Percentiles rank a stretch among this genome's conserved stretches.
phyloP scores from a whole-genome alignment of 768 basidiomycete species.

The Boletus rex-veris region DNA sequence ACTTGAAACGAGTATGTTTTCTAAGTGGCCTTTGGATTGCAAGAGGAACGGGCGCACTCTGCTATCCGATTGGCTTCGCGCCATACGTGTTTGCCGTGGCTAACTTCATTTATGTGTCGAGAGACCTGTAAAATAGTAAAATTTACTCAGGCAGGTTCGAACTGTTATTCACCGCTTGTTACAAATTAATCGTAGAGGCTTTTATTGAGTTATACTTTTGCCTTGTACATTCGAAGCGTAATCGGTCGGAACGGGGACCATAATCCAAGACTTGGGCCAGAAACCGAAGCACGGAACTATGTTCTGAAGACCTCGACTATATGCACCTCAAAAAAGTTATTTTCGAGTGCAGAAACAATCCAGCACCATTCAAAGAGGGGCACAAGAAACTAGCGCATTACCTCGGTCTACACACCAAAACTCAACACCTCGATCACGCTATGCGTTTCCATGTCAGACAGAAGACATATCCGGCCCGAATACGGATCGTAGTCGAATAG shows the following conservation, averaged over 20 bases:
- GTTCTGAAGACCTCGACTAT: too few relatives aligned
- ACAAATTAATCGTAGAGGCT: too few relatives aligned
- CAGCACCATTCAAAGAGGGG: too few relatives aligned
- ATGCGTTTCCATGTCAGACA: not conserved
- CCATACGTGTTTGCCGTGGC: constrained; percentile 14
- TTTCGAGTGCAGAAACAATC: too few relatives aligned
- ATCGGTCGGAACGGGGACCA: too few relatives aligned
- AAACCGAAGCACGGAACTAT: too few relatives aligned
- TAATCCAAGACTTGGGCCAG: too few relatives aligned
- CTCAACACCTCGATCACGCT: constrained; percentile 14
- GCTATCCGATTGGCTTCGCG: constrained; percentile 8
- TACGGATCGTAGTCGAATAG: constrained; percentile 23
- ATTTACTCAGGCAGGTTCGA: not conserved
- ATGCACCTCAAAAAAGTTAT: too few relatives aligned
- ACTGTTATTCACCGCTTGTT: too few relatives aligned
- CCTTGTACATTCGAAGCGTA: too few relatives aligned
- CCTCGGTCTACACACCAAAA: constrained; percentile 1
- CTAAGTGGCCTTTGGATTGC: constrained; percentile 14
- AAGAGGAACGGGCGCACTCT: constrained; percentile 11
- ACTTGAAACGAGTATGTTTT: constrained; percentile 9
- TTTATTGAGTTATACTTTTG: too few relatives aligned
- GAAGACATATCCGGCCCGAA: constrained; percentile 15
- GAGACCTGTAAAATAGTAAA: constrained; percentile 7
- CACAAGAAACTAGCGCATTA: not conserved
- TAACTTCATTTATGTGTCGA: constrained; percentile 4